Percentiles rank a stretch among this genome's conserved stretches.
Conservation (phyloP, 1,284 basidiomycete species). For the Boletus smithii region DNA sequence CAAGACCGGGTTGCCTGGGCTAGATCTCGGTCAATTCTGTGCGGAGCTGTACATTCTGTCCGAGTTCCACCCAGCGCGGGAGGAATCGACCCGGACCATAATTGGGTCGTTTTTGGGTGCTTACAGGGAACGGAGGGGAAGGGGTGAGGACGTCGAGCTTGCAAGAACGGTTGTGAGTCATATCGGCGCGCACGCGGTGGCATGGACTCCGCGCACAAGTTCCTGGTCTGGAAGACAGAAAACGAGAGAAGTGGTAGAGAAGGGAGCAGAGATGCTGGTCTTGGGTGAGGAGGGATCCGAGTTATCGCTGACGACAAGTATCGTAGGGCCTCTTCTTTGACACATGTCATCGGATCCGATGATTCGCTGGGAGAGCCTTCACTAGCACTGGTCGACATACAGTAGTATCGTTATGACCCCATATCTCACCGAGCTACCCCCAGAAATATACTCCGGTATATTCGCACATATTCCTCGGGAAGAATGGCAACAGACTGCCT, state of each 20-base stretch:
- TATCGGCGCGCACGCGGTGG: conserved; percentile 49
- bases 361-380: too few relatives aligned
- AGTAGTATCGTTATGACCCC: conserved; percentile 11
- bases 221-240: conserved; percentile 45
- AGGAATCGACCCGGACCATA: conserved; percentile 31
- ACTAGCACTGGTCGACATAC: too few relatives aligned
- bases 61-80: conserved; percentile 41
- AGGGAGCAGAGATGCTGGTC: conserved; percentile 45
- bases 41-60: conserved; percentile 52
- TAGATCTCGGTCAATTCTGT: conserved; percentile 58
- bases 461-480: conserved; percentile 42
- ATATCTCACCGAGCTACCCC: conserved; percentile 41
- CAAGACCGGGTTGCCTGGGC: conserved; percentile 47
- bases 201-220: conserved; percentile 40
- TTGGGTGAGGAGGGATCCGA: conserved; percentile 35
- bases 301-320: conserved; percentile 30
- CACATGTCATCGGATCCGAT: not conserved
- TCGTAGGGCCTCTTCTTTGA: conserved; percentile 29
- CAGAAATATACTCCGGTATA: conserved; percentile 58
- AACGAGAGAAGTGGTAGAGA: conserved; percentile 44
- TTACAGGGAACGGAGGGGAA: conserved; percentile 36
- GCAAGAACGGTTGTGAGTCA: conserved; percentile 39
- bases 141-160: conserved; percentile 18
- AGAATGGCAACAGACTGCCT: conserved; percentile 41
- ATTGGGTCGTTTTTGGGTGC: conserved; percentile 42